A percentile compares a stretch with the other conserved stretches of the same genome.
Conservation (phyloP, 768 basidiomycete species). For the Suillus paluster region DNA sequence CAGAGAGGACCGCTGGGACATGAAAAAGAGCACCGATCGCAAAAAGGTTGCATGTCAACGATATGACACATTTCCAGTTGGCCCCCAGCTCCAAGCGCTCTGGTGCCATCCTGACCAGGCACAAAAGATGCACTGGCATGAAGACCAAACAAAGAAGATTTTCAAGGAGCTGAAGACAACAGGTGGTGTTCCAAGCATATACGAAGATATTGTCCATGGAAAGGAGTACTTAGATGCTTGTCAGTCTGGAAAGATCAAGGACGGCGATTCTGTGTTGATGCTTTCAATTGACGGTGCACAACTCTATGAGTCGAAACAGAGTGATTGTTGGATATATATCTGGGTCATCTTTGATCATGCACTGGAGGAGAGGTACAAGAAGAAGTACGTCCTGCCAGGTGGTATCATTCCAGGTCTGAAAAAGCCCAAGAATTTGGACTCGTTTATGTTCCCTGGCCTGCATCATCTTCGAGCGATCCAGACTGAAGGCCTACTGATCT, state of each 20-base stretch:
- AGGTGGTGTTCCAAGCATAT: conserved; percentile 1
- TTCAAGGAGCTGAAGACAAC: conserved; percentile 10
- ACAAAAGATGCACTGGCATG: conserved; percentile 29
- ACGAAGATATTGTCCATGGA: conserved; percentile 18
- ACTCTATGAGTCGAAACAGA: conserved; percentile 36
- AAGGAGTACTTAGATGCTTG: conserved; percentile 15
- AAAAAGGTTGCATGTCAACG: conserved; percentile 33
- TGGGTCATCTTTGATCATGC: conserved; percentile 40
- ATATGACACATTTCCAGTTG: conserved; percentile 41
- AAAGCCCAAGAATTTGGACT: conserved; percentile 36
- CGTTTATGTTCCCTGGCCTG: conserved; percentile 37
- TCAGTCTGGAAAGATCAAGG: conserved; percentile 4
- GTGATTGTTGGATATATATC: conserved; percentile 38
- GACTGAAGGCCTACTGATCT: conserved; percentile 35
- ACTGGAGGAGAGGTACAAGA: conserved; percentile 20
- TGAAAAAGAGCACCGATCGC: background rate
- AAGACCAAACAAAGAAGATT: conserved; percentile 14
- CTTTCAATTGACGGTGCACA: conserved; percentile 45
- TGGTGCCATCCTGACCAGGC: conserved; percentile 23
- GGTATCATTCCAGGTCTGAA: conserved; percentile 32
- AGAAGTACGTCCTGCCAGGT: conserved; percentile 17
- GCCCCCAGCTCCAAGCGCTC: conserved; percentile 47
- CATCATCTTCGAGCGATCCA: conserved; percentile 32
- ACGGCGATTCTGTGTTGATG: conserved; percentile 35
- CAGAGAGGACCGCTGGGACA: conserved; percentile 30